These are phyloP conservation scores for Choanephora cucurbitarum DNA, from an alignment of 371 early-diverging fungal species.

Conservation along the genomic window DNA sequence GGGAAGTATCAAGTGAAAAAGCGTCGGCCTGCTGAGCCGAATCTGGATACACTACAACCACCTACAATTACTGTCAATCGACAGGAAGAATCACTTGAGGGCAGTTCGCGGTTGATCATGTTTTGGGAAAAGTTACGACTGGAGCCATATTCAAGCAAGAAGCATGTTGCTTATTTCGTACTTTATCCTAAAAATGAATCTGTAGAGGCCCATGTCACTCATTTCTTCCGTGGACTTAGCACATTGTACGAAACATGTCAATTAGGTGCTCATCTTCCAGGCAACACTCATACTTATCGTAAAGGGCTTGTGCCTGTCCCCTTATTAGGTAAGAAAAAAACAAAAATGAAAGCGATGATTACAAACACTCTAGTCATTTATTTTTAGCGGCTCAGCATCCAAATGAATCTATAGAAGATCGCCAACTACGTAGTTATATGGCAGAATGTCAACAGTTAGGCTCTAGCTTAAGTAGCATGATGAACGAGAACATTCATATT, in stretches of 20 bases:
- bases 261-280: constrained; percentile 57
- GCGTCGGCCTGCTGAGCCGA: constrained; percentile 58
- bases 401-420: constrained; percentile 42
- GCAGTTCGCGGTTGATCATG: constrained; percentile 53
- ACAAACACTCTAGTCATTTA: too few relatives aligned
- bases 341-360: too few relatives aligned
- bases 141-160: constrained; percentile 58
- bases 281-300: constrained; percentile 40
- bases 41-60: constrained; percentile 46
- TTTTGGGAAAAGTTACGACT: constrained; percentile 68
- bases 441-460: constrained; percentile 56
- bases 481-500: constrained; percentile 47
- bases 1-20: constrained; percentile 68
- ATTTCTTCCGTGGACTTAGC: constrained; percentile 59
- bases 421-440: constrained; percentile 52
- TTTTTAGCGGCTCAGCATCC: constrained; percentile 41
- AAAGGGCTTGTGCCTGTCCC: constrained; percentile 55
- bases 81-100: constrained; percentile 62
- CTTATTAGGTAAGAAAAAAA: too few relatives aligned
- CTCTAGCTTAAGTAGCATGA: too few relatives aligned
- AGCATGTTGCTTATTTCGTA: constrained; percentile 58
- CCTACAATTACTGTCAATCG: constrained; percentile 61
- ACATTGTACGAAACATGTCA: constrained; percentile 56
- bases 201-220: constrained; percentile 38
- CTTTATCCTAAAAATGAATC: constrained; percentile 55